Evolutionary conservation across 1,139 yeast species (phyloP).

Genomic region (Scheffersomyces parashehatae): DNA sequence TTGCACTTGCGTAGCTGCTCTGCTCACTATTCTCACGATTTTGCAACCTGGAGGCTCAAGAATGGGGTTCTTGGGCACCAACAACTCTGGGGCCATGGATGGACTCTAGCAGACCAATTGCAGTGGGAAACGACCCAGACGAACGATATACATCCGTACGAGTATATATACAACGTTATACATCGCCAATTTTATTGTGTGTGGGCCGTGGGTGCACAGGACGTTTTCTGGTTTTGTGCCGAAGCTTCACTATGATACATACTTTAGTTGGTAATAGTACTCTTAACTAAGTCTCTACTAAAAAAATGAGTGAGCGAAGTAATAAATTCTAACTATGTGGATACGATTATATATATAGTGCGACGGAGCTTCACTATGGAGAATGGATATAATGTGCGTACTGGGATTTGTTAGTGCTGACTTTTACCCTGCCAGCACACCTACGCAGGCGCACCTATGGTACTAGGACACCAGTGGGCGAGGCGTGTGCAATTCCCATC

Average conservation of each 20-base stretch:
- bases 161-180: too few relatives aligned
- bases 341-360: neutral
- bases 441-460: neutral
- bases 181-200: neutral
- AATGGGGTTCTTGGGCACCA: too few relatives aligned
- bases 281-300: neutral
- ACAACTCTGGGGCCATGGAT: too few relatives aligned
- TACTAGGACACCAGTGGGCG: too few relatives aligned
- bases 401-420: slow-evolving; percentile 18
- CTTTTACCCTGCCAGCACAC: slow-evolving; percentile 14
- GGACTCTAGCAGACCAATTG: too few relatives aligned
- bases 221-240: neutral
- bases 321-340: neutral
- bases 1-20: too few relatives aligned
- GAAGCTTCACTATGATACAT: neutral
- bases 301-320: neutral
- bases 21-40: too few relatives aligned
- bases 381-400: too few relatives aligned
- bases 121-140: too few relatives aligned
- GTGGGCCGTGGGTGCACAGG: slow-evolving; percentile 1
- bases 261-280: slow-evolving; percentile 1
- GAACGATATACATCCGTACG: too few relatives aligned
- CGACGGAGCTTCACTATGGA: neutral
- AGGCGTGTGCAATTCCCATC: too few relatives aligned
- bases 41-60: too few relatives aligned